These are phyloP conservation scores for Exophiala calicioides DNA, from an alignment of 2,329 filamentous ascomycete species.

Conservation along the genomic window DNA sequence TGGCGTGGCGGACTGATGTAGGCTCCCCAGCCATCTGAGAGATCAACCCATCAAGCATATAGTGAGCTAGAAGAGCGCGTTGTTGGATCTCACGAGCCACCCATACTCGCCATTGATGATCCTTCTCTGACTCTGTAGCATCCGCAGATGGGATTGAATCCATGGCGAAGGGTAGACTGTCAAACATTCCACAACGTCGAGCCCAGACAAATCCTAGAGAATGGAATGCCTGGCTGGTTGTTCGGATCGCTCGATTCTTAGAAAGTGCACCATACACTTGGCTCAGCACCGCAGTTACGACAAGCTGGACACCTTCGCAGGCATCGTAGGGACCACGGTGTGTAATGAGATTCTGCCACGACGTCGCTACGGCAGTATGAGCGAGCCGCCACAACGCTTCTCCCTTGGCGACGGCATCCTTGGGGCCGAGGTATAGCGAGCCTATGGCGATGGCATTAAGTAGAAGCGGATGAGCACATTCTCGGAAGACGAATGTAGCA, in stretches of 20 bases:
- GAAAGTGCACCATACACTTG: constrained; percentile 49
- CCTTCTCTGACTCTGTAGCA: constrained; percentile 39
- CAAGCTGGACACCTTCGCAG: constrained; percentile 47
- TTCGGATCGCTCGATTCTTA: constrained; percentile 46
- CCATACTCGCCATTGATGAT: constrained; percentile 46
- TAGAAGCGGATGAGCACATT: constrained; percentile 46
- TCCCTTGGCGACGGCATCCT: constrained; percentile 46
- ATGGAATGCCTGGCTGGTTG: constrained; percentile 48
- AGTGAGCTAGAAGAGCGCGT: constrained; percentile 47
- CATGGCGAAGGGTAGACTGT: constrained; percentile 38
- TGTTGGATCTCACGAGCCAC: constrained; percentile 48
- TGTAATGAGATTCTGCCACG: constrained; percentile 49
- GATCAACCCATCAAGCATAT: constrained; percentile 49
- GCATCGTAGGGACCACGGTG: constrained; percentile 46
- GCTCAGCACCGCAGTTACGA: constrained; percentile 45
- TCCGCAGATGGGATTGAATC: constrained; percentile 38
- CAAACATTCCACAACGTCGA: constrained; percentile 47
- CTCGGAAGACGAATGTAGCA: constrained; percentile 48
- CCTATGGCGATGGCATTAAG: constrained; percentile 50
- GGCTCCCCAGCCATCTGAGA: constrained; percentile 47
- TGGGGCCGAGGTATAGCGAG: constrained; percentile 48
- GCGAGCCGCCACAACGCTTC: constrained; percentile 49
- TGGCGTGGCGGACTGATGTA: constrained; percentile 45
- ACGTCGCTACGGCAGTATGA: constrained; percentile 48
- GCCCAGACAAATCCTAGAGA: constrained; percentile 50